Evolutionary conservation across 2,329 filamentous ascomycete genomes (phyloP).

Genomic region (Hymenoscyphus linearis): DNA sequence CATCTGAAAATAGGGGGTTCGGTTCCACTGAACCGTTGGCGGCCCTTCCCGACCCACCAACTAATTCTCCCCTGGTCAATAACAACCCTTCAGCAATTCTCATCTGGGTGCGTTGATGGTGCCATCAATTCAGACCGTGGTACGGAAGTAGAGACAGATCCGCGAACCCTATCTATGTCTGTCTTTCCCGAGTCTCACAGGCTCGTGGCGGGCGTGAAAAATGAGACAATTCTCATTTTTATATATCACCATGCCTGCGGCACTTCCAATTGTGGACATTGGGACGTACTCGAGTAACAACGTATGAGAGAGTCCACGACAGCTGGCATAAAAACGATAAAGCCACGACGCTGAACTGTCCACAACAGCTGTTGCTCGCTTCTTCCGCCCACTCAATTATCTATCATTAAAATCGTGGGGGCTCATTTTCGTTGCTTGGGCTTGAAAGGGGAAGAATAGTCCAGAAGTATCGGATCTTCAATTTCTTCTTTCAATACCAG

Average conservation of each 20-base stretch:
- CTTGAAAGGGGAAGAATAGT: not conserved
- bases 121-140: not conserved
- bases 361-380: not conserved
- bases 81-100: not conserved
- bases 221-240: not conserved
- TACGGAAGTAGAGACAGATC: not conserved
- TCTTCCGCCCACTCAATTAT: not conserved
- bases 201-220: not conserved
- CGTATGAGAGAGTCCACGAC: not conserved
- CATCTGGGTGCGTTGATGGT: not conserved
- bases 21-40: not conserved
- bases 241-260: not conserved
- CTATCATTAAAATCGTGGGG: not conserved
- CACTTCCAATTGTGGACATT: not conserved
- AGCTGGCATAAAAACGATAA: slow-evolving; percentile 1
- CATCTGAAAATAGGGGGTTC: not conserved
- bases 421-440: not conserved
- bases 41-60: not conserved
- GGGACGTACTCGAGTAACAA: not conserved
- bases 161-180: not conserved
- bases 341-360: not conserved
- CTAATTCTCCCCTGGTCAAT: not conserved
- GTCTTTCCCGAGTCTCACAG: not conserved
- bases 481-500: not conserved
- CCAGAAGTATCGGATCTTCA: not conserved